A percentile compares a stretch with the other conserved stretches of the same genome.
Conservation (phyloP, 148 eudicot species). For the Camellia japonica region DNA sequence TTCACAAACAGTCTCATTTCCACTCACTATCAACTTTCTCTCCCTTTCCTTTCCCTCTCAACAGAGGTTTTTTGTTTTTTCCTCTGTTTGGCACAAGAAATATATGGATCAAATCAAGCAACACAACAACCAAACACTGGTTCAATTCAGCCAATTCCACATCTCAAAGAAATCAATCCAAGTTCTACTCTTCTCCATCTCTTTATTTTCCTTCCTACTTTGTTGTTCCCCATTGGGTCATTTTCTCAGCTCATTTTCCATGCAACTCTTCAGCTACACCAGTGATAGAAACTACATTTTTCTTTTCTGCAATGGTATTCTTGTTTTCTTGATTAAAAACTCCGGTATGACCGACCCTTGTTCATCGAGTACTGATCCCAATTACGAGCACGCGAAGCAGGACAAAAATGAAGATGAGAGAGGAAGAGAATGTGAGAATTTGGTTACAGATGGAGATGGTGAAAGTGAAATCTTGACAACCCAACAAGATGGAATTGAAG, state of each 20-base stretch:
- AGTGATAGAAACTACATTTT: slow-evolving; percentile 52
- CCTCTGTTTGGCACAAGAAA: too few species aligned
- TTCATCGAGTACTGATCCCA: not conserved
- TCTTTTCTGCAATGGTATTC: slow-evolving; percentile 54
- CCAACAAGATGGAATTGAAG: slow-evolving; percentile 9
- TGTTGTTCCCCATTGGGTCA: slow-evolving; percentile 21
- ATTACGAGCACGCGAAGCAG: not conserved
- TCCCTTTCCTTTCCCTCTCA: too few species aligned
- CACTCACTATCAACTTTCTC: too few species aligned
- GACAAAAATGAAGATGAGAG: not conserved
- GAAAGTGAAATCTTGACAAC: not conserved
- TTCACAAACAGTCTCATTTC: too few species aligned
- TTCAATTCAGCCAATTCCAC: slow-evolving; percentile 4
- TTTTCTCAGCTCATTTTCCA: not conserved
- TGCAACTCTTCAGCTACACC: slow-evolving; percentile 14
- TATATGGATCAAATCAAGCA: not conserved
- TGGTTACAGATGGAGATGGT: not conserved
- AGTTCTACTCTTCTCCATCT: slow-evolving; percentile 18
- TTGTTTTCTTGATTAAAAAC: slow-evolving; percentile 37
- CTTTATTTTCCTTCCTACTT: slow-evolving; percentile 20
- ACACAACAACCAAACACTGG: not conserved
- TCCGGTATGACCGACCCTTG: slow-evolving; percentile 15
- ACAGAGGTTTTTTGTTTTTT: too few species aligned
- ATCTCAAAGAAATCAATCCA: slow-evolving; percentile 10
- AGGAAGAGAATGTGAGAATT: not conserved